Base-by-base conservation (phyloP, 257 asterid species). In the Phtheirospermum japonicum region DNA sequence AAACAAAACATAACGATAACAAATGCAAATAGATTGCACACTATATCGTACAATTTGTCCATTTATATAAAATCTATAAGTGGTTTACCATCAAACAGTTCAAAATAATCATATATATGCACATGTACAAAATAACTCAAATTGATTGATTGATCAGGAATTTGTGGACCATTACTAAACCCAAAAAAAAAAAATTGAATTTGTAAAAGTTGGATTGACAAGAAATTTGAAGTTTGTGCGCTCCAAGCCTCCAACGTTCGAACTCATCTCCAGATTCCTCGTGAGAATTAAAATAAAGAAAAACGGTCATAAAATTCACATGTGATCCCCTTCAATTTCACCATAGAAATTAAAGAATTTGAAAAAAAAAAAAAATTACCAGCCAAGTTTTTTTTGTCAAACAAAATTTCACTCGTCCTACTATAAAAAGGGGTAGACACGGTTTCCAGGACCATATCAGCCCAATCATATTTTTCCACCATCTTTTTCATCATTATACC, bases 281-380 rank as follows among this genome's bases (percentile, higher is more conserved):
- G 96, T 86, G 95, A 82, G 7, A 36, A 36, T 6, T 1, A 36
- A 36, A 36, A 36, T 1, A 36, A 36, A 36, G 4, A 36, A 6
- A 79, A 87, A 86, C 92, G 95, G 89, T 84, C 87, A 66, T 64
- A 78, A 79, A 65, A 36, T 70, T 58, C 37, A 73, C 95, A 85
- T 82, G 95, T 85, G 95, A 85, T 40, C 23, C 60, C 20, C 68
- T 80, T 76, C 76, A 80, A 65, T 68, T 75, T 78, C 68, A 50
- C 54, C 50, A 19, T 19, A 49, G 4, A 26, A 17, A 4, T 0
- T 5, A 36, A 6, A 18, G 1, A 16, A 2, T 16, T 7, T 45
- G 2, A 4, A 5, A 8, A 13, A 26, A 54, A 19, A 26, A 9
- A 42, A 49, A 14, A 23, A 40, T 6, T n/a, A n/a, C 73, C 63